Evolutionary conservation across 371 early-diverging fungal genomes (phyloP).

Genomic region (Actinomortierella wolfii): DNA sequence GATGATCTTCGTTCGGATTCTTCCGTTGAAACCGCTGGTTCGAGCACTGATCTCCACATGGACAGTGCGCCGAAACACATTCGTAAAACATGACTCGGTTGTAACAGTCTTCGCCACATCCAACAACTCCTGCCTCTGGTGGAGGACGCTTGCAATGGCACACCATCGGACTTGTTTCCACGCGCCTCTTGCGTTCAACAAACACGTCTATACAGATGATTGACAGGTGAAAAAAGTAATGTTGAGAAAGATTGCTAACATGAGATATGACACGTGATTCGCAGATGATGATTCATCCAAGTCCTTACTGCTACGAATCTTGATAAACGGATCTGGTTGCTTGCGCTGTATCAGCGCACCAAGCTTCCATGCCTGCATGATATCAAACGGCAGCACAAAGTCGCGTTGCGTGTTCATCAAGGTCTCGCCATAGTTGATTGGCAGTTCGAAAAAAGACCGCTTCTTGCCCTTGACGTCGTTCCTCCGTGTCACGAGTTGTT

Average conservation of each 20-base stretch:
- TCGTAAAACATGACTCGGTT: slow-evolving; percentile 85
- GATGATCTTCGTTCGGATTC: slow-evolving; percentile 51
- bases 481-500: too few relatives aligned
- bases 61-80: slow-evolving; percentile 72
- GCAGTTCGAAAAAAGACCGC: slow-evolving; percentile 45
- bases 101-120: slow-evolving; percentile 78
- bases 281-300: not conserved
- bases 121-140: slow-evolving; percentile 60
- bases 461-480: not conserved
- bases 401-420: slow-evolving; percentile 48
- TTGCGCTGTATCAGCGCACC: slow-evolving; percentile 32
- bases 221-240: not conserved
- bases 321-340: slow-evolving; percentile 43
- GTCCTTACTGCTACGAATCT: slow-evolving; percentile 38
- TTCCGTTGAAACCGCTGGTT: slow-evolving; percentile 77
- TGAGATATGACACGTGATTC: not conserved
- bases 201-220: slow-evolving; percentile 61
- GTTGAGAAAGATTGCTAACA: not conserved
- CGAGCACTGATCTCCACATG: slow-evolving; percentile 70
- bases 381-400: slow-evolving; percentile 55
- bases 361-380: slow-evolving; percentile 51
- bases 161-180: slow-evolving; percentile 48
- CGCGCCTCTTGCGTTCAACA: slow-evolving; percentile 70
- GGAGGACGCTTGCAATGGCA: slow-evolving; percentile 64
- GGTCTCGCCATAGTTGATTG: slow-evolving; percentile 58